Evolutionary conservation across 495 filamentous ascomycete species (phyloP), one percentile per base, ranked within the genome.

Genomic region (Neurospora sp.): DNA sequence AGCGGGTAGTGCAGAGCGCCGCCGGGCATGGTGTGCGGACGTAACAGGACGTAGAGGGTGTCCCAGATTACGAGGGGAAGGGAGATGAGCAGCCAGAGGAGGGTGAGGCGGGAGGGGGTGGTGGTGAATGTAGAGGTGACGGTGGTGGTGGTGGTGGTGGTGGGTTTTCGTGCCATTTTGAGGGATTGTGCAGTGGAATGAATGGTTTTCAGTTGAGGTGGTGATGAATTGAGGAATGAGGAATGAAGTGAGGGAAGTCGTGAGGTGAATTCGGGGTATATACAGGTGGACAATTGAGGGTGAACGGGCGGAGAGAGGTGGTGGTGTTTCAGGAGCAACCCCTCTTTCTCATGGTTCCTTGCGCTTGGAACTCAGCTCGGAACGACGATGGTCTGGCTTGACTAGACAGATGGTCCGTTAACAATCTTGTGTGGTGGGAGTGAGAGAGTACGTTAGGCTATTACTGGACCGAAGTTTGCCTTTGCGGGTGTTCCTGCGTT

Each of bases 51-150:
- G 83, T 96, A 97, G 68, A 84, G 84, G 9, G 89, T 86, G 83
- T 98, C 95, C 94, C 94, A 96, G 61, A 85, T 74, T n/a, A 95
- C 91, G 71, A 94, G 83, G 4, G 94, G 93, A 5, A 95, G 82
- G n/a, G 93, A 94, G 70, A 94, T 39, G 68, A 87, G 75, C 35
- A 97, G 86, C 94, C 94, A 97, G 75, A 89, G 75, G 22, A 94
- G 88, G 31, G 89, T 85, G 8, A 89, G 77, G 22, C 84, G 83
- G 20, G 88, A 86, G 2, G 92, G 92, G 0, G 89, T 88, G 83
- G 27, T 31, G 22, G 27, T 16, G 27, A 65, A 65, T 11, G 20
- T 35, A 7, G 46, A 27, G 53, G 20, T 10, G 39, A 11, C 10
- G 39, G n/a, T n/a, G n/a, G n/a, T 12, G 39, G 39, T 3, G 10